These are phyloP conservation scores for Cadophora luteo-olivacea DNA, from an alignment of 2,329 filamentous ascomycete species.

Conservation along the genomic window DNA sequence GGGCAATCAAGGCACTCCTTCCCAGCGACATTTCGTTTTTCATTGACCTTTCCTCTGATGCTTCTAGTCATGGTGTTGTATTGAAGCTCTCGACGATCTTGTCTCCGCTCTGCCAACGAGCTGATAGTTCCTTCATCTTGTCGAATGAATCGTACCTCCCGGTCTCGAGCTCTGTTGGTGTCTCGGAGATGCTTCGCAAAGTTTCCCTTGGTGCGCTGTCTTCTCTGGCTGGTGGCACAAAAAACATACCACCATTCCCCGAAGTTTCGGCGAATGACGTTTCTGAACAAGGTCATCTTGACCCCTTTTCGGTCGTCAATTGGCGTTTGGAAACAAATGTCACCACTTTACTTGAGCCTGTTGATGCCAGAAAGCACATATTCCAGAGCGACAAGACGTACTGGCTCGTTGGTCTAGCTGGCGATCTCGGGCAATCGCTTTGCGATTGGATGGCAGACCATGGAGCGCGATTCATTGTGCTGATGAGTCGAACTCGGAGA, in stretches of 20 bases:
- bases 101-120: background rate
- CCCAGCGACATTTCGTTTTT: background rate
- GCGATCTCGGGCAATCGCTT: conserved; percentile 46
- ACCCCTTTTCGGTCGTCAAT: background rate
- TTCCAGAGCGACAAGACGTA: conserved; percentile 38
- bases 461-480: conserved; percentile 47
- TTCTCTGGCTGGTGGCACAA: background rate
- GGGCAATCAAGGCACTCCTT: background rate
- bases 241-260: background rate
- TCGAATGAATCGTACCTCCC: background rate
- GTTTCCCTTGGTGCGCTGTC: background rate
- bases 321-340: background rate
- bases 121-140: background rate
- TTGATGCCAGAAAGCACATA: background rate
- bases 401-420: conserved; percentile 40
- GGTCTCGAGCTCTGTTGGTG: background rate
- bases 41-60: background rate
- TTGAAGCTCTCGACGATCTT: background rate
- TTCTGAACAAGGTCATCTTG: background rate
- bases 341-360: background rate
- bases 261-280: background rate
- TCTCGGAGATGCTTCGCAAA: background rate
- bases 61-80: background rate
- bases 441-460: conserved; percentile 49
- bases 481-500: conserved; percentile 49